phyloP scores from a whole-genome alignment of 129 eudicot species.

The Arctium lappa region DNA sequence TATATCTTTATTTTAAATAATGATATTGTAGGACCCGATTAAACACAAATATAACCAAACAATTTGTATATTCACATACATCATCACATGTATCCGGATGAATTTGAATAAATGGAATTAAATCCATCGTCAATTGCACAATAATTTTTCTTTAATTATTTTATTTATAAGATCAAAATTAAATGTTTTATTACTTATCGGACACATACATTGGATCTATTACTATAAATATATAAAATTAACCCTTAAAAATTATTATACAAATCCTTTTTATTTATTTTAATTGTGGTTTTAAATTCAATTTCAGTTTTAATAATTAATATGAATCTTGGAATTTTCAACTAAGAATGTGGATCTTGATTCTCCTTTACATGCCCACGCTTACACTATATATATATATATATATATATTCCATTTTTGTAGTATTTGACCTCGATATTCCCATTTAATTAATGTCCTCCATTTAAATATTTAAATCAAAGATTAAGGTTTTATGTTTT shows the following conservation, averaged over 20 bases:
- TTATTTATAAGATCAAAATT: background rate
- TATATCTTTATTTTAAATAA: too few relatives aligned
- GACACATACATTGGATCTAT: constrained; percentile 13
- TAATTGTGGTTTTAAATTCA: background rate
- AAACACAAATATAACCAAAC: too few relatives aligned
- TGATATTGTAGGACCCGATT: too few relatives aligned
- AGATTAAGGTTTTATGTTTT: background rate
- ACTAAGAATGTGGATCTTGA: constrained; percentile 40
- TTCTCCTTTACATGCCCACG: constrained; percentile 27
- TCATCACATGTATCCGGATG: too few relatives aligned
- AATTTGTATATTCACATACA: too few relatives aligned
- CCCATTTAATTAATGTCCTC: background rate
- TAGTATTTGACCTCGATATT: constrained; percentile 3
- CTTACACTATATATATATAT: background rate
- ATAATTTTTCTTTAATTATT: too few relatives aligned
- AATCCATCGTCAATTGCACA: too few relatives aligned
- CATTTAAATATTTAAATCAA: background rate
- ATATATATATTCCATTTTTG: constrained; percentile 2
- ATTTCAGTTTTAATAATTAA: background rate
- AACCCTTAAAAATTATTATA: background rate
- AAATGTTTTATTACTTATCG: background rate
- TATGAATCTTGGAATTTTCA: constrained; percentile 26
- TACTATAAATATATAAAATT: background rate
- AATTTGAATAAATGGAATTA: too few relatives aligned
- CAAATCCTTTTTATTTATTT: constrained; percentile 10